Evolutionary conservation across 768 basidiomycete genomes (phyloP), one percentile per base, ranked within the genome.

Genomic region (Kwoniella botswanensis): DNA sequence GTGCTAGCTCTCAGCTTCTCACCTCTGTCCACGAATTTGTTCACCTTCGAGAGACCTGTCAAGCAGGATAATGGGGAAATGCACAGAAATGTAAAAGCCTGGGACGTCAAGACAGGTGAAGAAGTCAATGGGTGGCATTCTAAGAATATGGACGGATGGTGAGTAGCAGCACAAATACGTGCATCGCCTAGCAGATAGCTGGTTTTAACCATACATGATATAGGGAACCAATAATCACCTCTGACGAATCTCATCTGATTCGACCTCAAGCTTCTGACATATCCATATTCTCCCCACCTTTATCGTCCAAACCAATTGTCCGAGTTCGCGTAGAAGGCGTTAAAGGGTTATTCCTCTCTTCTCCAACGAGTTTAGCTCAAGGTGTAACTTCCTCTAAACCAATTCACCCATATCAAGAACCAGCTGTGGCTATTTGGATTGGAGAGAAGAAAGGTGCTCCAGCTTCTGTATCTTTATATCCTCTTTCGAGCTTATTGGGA

Each of bases 401-500:
- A 2, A 68, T 77, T 24, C 55, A 53, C 18, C 69, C 77, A 2
- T 55, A 74, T 61, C 63, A 73, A 2, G 76, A 79, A 65, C 76
- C 80, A 21, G 80, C 79, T 9, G 82, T 99, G n/a, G 96, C 95
- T 4, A 88, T 96, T 12, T 99, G 98, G 81, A 86, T 95, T 50
- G 91, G 90, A 0, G 96, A 98, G 87, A 94, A 94, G 87, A 97
- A 97, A 87, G 96, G 95, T 59, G 89, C 90, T 12, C 96, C 96
- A 2, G 95, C 93, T 0, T 90, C 88, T 75, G 88, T 98, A 83
- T 91, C 90, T 83, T 90, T 98, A 63, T 94, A 91, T 82, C 88
- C 90, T 65, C 87, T 98, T 59, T 84, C 88, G 56, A 74, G 79
- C 15, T 74, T 85, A 21, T 18, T 78, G 18, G 74, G 80, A 1